A percentile compares a stretch with the other conserved stretches of the same genome.
Evolutionary conservation across 1,284 basidiomycete species (phyloP).

Genomic region (Ceratobasidium sp.): DNA sequence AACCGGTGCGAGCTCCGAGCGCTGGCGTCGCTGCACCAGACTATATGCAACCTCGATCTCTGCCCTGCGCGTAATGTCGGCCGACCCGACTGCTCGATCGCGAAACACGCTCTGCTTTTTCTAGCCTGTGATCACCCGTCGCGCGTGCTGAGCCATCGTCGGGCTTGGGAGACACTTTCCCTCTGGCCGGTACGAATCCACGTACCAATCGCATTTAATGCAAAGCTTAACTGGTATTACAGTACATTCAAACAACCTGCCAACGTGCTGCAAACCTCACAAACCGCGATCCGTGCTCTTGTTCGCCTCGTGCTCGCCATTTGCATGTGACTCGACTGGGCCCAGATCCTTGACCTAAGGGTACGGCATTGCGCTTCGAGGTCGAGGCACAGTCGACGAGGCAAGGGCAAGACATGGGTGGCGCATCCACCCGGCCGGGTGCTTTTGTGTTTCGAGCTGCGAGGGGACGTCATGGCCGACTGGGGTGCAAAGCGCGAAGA

Average conservation of each 20-base stretch:
- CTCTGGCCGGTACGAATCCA: background rate
- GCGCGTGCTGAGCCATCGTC: slow-evolving; percentile 25
- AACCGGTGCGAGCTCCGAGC: slow-evolving; percentile 13
- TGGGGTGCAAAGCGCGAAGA: background rate
- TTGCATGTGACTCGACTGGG: slow-evolving; percentile 7
- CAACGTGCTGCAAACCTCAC: background rate
- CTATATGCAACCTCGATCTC: background rate
- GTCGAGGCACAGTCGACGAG: background rate
- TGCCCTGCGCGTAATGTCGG: background rate
- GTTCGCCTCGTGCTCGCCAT: slow-evolving; percentile 19
- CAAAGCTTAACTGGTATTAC: background rate
- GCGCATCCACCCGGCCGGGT: background rate
- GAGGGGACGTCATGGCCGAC: too few relatives aligned
- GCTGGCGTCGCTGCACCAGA: background rate
- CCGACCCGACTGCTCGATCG: background rate
- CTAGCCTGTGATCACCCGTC: background rate
- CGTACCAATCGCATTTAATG: background rate
- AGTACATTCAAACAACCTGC: background rate
- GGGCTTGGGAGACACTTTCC: slow-evolving; percentile 7
- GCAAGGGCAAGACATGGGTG: background rate
- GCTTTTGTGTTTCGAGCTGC: background rate
- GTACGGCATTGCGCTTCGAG: background rate
- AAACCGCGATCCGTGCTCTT: background rate
- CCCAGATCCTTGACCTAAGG: background rate
- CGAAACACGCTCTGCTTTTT: slow-evolving; percentile 13